Base-by-base conservation (phyloP, 1,284 basidiomycete species). In the Leccinum proliferum region DNA sequence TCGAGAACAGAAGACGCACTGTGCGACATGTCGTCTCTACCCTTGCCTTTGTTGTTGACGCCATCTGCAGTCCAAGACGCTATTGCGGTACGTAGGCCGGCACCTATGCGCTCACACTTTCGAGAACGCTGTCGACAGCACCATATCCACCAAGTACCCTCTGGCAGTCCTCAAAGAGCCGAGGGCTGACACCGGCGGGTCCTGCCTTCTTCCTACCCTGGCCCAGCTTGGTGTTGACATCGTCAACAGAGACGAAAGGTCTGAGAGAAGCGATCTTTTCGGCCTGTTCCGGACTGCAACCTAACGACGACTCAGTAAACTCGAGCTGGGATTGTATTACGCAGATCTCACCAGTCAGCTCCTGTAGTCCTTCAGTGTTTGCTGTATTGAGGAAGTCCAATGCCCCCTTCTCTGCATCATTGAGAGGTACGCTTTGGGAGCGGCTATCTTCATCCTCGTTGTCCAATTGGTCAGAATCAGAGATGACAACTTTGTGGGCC, bases 121-220 rank as follows among this genome's bases (percentile, higher is more conserved):
- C 87, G 14, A 99, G 83, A 66, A 98, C 90, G 65, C 82, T 83
- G 75, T 99, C 97, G 61, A 99, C 96, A 62, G 90, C 86, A 18
- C 89, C 87, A 72, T 98, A 99, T 2, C 94, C 94, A 66, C 89
- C 83, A 76, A 98, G 92, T 68, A 98, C 92, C 59, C 89, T 85
- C 60, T 87, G 86, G 73, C 93, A 96, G 67, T 96, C 93, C 69
- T 96, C 92, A 72, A 98, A 94, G 72, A 99, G 82, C 63, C 90
- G 88, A 63, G 90, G 84, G 63, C 93, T 95, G 67, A 99, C 90
- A 18, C 96, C 96, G 7, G 79, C 81, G 12, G 88, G 85, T 1
- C 87, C 86, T 4, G 86, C 83, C 70, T 94, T 95, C 77, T 93
- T 94, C 77, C 82, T 88, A 15, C 86, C 87, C 75, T 94, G 92